Conservation (phyloP, 1,284 basidiomycete genomes). For the Stygiomarasmius scandens region DNA sequence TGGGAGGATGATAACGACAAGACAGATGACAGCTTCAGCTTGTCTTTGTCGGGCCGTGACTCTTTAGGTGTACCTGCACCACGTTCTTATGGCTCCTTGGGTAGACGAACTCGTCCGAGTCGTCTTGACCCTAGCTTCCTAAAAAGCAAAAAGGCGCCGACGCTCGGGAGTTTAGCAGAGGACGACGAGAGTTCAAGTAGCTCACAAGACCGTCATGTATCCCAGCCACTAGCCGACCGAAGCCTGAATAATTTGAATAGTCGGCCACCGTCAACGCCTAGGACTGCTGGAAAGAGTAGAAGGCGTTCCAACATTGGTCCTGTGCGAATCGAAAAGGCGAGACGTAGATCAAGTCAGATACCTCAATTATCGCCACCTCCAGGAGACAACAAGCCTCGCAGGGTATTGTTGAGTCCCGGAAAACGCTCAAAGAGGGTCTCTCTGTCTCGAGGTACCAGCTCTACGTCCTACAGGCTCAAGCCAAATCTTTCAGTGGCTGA, state of each 20-base stretch:
- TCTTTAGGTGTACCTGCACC: slow-evolving; percentile 31
- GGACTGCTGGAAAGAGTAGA: slow-evolving; percentile 45
- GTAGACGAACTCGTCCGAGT: slow-evolving; percentile 58
- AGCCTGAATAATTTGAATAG: slow-evolving; percentile 58
- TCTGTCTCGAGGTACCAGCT: slow-evolving; percentile 35
- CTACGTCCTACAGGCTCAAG: slow-evolving; percentile 31
- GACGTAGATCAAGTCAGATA: slow-evolving; percentile 78
- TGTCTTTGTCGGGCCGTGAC: slow-evolving; percentile 42
- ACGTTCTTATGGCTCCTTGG: slow-evolving; percentile 26
- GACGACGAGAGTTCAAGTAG: slow-evolving; percentile 61
- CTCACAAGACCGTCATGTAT: slow-evolving; percentile 24
- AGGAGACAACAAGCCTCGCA: slow-evolving; percentile 39
- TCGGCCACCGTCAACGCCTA: slow-evolving; percentile 53
- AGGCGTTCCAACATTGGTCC: slow-evolving; percentile 76
- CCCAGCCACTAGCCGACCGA: slow-evolving; percentile 59
- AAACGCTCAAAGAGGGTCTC: slow-evolving; percentile 69
- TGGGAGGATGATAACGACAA: slow-evolving; percentile 88
- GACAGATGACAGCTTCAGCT: slow-evolving; percentile 70
- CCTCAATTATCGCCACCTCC: slow-evolving; percentile 57
- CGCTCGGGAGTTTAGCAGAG: slow-evolving; percentile 68
- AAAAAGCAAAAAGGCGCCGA: slow-evolving; percentile 54
- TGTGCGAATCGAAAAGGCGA: slow-evolving; percentile 65
- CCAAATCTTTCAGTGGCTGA: slow-evolving; percentile 44
- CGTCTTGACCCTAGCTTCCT: slow-evolving; percentile 72
- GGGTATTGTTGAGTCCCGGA: slow-evolving; percentile 56